phyloP scores from a whole-genome alignment of 371 early-diverging fungal species.

The Saksenaea oblongispora region DNA sequence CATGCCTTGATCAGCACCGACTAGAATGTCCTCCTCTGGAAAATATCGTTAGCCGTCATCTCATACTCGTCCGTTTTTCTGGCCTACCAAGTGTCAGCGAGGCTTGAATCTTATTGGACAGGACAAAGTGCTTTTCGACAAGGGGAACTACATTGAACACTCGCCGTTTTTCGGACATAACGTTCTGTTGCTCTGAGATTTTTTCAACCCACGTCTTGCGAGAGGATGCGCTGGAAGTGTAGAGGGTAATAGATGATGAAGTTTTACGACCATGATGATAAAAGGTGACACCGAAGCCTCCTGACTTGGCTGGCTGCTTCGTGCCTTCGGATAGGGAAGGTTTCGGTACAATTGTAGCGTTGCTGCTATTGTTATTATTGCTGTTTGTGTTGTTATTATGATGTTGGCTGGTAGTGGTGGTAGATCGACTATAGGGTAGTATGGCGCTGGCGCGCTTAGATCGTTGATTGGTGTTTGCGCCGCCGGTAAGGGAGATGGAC shows the following conservation, averaged over 20 bases:
- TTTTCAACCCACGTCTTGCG: conserved; percentile 82
- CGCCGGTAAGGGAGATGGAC: conserved; percentile 11
- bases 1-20: conserved; percentile 43
- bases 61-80: background rate
- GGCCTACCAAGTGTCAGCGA: conserved; percentile 13
- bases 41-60: background rate
- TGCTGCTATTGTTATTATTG: conserved; percentile 41
- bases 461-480: conserved; percentile 8
- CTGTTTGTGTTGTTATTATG: conserved; percentile 58
- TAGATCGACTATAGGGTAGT: conserved; percentile 20
- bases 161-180: conserved; percentile 17
- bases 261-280: conserved; percentile 79
- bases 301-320: conserved; percentile 21
- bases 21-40: conserved; percentile 11
- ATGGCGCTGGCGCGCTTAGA: background rate
- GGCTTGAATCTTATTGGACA: conserved; percentile 20
- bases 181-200: conserved; percentile 64
- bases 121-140: conserved; percentile 11
- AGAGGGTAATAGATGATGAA: conserved; percentile 62
- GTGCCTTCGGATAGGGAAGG: conserved; percentile 16
- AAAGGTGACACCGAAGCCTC: conserved; percentile 64
- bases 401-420: conserved; percentile 38
- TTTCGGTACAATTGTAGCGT: conserved; percentile 14
- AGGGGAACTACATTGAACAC: conserved; percentile 54
- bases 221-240: conserved; percentile 70